A percentile compares a stretch with the other conserved stretches of the same genome.
These are phyloP conservation scores for Farysia itapuensis DNA, from an alignment of 1,284 basidiomycete species.

Conservation along the genomic window DNA sequence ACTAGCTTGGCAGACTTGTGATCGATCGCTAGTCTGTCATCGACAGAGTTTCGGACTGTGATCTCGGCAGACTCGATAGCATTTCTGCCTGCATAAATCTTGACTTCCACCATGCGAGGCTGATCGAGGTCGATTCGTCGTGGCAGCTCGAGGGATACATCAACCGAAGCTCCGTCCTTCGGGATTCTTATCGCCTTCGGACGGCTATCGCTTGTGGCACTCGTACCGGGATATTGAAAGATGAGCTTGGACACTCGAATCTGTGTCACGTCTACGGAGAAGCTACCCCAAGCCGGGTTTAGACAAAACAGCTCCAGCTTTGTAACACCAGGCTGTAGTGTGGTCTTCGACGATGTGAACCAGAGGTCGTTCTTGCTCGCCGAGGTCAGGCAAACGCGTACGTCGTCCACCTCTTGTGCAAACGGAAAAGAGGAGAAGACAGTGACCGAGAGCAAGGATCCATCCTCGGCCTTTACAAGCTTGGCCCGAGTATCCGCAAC, in stretches of 20 bases:
- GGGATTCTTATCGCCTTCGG: slow-evolving; percentile 37
- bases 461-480: slow-evolving; percentile 37
- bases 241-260: slow-evolving; percentile 41
- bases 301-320: slow-evolving; percentile 34
- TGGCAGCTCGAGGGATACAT: slow-evolving; percentile 18
- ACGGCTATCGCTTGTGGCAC: neutral
- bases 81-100: slow-evolving; percentile 37
- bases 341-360: slow-evolving; percentile 33
- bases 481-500: slow-evolving; percentile 3
- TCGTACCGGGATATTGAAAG: slow-evolving; percentile 41
- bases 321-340: slow-evolving; percentile 34
- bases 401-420: slow-evolving; percentile 42
- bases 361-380: slow-evolving; percentile 36
- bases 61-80: slow-evolving; percentile 24
- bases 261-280: slow-evolving; percentile 52
- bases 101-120: slow-evolving; percentile 28
- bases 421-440: slow-evolving; percentile 25
- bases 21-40: too few species aligned
- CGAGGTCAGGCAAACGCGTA: slow-evolving; percentile 43
- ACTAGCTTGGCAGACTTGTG: too few species aligned
- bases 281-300: slow-evolving; percentile 39
- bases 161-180: slow-evolving; percentile 41
- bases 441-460: slow-evolving; percentile 24
- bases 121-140: slow-evolving; percentile 39
- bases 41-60: slow-evolving; percentile 4